Evolutionary conservation across 1,139 yeast species (phyloP), one percentile per base, ranked within the genome.

Genomic region (Geotrichum europaeum): DNA sequence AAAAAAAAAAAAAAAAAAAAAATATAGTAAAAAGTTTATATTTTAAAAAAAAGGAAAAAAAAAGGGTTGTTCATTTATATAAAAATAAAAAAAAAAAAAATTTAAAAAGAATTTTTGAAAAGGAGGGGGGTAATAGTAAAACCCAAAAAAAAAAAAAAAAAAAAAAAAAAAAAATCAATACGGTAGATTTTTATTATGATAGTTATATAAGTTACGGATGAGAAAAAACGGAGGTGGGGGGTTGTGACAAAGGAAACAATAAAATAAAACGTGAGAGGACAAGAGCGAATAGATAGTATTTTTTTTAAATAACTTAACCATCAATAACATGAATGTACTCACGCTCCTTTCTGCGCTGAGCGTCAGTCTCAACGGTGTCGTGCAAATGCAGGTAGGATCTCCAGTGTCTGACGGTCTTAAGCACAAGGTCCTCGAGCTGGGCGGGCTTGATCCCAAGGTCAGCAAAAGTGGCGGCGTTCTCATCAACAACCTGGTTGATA

Each of bases 381-480:
- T 73, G 72, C 65, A 70, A 66, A 65, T 66, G 70, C 52, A 69
- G 65, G 63, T 73, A 71, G 63, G 71, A 65, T 57, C 77, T 70
- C 71, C 72, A 73, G 71, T 71, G 74, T 62, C 76, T 70, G 22
- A 84, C 85, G 70, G 86, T 84, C 64, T 83, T 80, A 76, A 86
- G 85, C 66, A 88, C 78, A 67, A 83, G 84, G 69, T 86, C 87
- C 64, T 87, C 87, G 69, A 89, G 80, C 67, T 79, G 81, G 68
- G 84, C 88, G 49, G 87, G 83, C 62, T 82, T 83, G 70, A 89
- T 84, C 57, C 90, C 95, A 70, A 89, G 81, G 70, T 89, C 95
- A 49, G 76, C 78, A 75, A 86, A 89, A 20, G 88, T 84, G 69
- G 79, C 78, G 49, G 91, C 91, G 49, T 74, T 73, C 53, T 83